Evolutionary conservation across 805 yeast species (phyloP), one percentile per base, ranked within the genome.

Genomic region (Ascoidea tarda): DNA sequence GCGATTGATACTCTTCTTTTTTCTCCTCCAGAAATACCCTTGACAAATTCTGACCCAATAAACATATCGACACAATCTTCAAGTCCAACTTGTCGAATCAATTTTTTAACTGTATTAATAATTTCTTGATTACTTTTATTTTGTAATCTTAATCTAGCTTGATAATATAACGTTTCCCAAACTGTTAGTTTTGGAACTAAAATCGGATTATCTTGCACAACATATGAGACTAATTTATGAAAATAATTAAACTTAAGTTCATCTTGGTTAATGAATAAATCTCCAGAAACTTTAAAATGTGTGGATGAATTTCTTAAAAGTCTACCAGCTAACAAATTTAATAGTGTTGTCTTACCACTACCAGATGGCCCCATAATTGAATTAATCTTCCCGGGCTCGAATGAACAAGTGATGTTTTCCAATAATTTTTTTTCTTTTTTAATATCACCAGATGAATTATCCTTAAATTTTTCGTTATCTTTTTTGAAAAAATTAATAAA

Each of bases 341-440:
- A 65, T 48, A 85, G 62, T 0, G 90, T 78, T 0, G 88, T 80
- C 60, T 84, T 84, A 6, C 91, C 93, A 0, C 85, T 79, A 0
- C 91, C 91, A 0, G 89, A 83, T 0, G 91, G 90, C 0, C 93
- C 93, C 81, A 84, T 77, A 48, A 84, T 82, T 5, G 82, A 87
- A 60, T 82, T 84, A 6, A 85, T 68, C 47, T 76, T 70, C 14
- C 82, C 79, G 1, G 81, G 72, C 33, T 67, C 65, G 59, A 83
- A 81, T 5, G 59, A 56, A 0, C 84, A 87, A 52, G 69, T 64
- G 12, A 85, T 67, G 16, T 71, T 63, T 47, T 71, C 60, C 46
- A 82, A 5, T 33, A 46, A 16, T n/a, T 21, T 38, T 50, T 28
- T 21, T 50, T 54, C 44, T 46, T 46, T 3, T 31, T 47, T 10